Conservation (phyloP, 805 yeast genomes). For the Candida hispaniensis region DNA sequence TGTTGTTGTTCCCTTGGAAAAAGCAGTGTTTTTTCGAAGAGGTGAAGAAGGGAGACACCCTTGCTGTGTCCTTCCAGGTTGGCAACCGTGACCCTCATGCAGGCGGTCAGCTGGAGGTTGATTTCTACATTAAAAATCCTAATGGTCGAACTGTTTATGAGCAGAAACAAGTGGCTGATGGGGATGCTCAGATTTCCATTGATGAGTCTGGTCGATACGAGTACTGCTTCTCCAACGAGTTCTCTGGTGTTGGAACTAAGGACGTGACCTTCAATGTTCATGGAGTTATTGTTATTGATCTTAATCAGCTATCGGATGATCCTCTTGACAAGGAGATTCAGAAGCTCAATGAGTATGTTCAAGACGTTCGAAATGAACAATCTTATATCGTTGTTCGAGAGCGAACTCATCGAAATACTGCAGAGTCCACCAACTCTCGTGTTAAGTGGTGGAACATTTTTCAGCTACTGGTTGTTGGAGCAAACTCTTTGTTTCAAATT, state of each 20-base stretch:
- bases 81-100: conserved; percentile 62
- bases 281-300: conserved; percentile 79
- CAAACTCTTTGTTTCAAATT: conserved; percentile 85
- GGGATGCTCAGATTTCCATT: conserved; percentile 63
- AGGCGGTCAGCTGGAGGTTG: conserved; percentile 34
- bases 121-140: conserved; percentile 45
- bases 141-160: conserved; percentile 41
- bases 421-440: conserved; percentile 92
- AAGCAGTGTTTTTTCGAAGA: conserved; percentile 82
- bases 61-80: conserved; percentile 83
- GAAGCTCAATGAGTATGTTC: conserved; percentile 60
- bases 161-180: conserved; percentile 57
- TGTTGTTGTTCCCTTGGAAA: conserved; percentile 70
- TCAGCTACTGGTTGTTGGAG: conserved; percentile 77
- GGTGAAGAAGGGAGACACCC: conserved; percentile 71
- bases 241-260: conserved; percentile 56
- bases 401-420: conserved; percentile 96
- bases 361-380: conserved; percentile 82
- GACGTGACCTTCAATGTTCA: conserved; percentile 94
- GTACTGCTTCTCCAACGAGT: conserved; percentile 89
- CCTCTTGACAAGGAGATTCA: conserved; percentile 77
- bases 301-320: conserved; percentile 62
- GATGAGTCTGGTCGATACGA: conserved; percentile 59
- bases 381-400: conserved; percentile 90
- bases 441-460: conserved; percentile 97